phyloP scores from a whole-genome alignment of 257 asterid species.

The Solanum habrochaites region DNA sequence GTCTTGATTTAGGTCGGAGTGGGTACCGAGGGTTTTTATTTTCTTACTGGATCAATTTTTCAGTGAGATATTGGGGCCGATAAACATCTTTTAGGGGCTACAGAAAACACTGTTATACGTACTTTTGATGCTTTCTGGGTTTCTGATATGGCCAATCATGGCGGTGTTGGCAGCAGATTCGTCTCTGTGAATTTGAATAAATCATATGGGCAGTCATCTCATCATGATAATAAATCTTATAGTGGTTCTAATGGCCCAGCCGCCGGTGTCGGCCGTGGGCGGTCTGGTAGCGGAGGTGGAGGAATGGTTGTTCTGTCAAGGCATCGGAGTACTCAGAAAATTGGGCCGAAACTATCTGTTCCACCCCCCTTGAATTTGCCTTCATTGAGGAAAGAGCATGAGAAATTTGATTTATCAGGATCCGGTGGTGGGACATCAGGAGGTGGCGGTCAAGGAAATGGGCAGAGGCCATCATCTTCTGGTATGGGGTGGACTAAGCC shows the following conservation, averaged over 20 bases:
- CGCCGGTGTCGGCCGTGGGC: slow-evolving; percentile 31
- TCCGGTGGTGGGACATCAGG: slow-evolving; percentile 41
- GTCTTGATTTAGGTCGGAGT: not conserved
- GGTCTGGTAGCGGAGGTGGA: slow-evolving; percentile 55
- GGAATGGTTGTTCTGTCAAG: slow-evolving; percentile 90
- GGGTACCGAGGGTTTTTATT: slow-evolving; percentile 26
- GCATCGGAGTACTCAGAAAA: slow-evolving; percentile 48
- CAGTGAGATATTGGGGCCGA: not conserved
- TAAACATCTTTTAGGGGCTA: slow-evolving; percentile 13
- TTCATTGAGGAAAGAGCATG: slow-evolving; percentile 89
- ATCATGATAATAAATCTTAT: slow-evolving; percentile 39
- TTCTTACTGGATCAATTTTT: not conserved
- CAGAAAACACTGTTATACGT: slow-evolving; percentile 20
- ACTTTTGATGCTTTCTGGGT: slow-evolving; percentile 68
- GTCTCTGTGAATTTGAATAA: slow-evolving; percentile 75
- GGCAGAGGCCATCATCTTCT: slow-evolving; percentile 66
- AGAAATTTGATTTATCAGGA: slow-evolving; percentile 56
- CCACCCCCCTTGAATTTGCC: slow-evolving; percentile 98
- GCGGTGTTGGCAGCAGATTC: slow-evolving; percentile 55
- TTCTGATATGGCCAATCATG: slow-evolving; percentile 79
- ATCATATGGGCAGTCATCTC: slow-evolving; percentile 69
- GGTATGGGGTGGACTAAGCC: slow-evolving; percentile 95
- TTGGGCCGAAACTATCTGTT: slow-evolving; percentile 67
- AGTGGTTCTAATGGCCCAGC: slow-evolving; percentile 52
- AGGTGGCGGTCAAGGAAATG: slow-evolving; percentile 55